Base-by-base conservation (phyloP, 441 rosid species). In the Bruguiera hainesii region DNA sequence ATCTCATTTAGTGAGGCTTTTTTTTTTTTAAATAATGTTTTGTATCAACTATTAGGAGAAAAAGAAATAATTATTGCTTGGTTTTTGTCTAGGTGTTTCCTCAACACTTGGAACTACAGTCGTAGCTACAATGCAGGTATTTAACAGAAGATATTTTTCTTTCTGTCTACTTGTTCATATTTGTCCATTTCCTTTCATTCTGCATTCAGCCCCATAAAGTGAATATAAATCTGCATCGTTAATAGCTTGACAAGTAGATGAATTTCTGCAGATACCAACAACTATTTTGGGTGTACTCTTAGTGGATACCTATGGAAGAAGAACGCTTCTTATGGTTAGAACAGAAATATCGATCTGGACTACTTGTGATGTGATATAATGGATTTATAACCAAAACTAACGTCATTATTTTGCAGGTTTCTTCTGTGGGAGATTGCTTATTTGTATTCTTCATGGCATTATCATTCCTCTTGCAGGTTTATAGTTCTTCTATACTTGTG, bases 291-390 rank as follows among this genome's bases (percentile, higher is more conserved):
- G 82, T 46, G 67, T 83, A 30, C 37, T 83, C 26, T 79, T 86
- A 70, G 73, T 85, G 70, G 91, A 86, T 61, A 81, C 68, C 76
- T 74, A 64, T 1, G 90, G 91, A 33, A 81, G 95, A 76, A 73
- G 86, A 30, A 78, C 77, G 35, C 84, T 88, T 18, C 82, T 88
- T 25, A 56, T 84, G 84, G 90, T 83, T 55, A 60, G 79, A 33
- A 13, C 39, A 8, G 6, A 57, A 52, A 15, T 53, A 13, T 15
- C 10, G 46, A 37, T 37, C 46, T 37, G 46, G 46, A 53, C 57
- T 53, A 25, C 28, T 21, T 53, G 23, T 21, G 57, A 53, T 53
- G 57, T 37, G 15, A 37, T 18, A 39, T 49, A 19, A 5, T 23
- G 6, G 20, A 64, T 42, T 55, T 2, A 18, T 33, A 10, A 52